phyloP scores from a whole-genome alignment of 441 rosid species.

The Gossypium gossypioides region DNA sequence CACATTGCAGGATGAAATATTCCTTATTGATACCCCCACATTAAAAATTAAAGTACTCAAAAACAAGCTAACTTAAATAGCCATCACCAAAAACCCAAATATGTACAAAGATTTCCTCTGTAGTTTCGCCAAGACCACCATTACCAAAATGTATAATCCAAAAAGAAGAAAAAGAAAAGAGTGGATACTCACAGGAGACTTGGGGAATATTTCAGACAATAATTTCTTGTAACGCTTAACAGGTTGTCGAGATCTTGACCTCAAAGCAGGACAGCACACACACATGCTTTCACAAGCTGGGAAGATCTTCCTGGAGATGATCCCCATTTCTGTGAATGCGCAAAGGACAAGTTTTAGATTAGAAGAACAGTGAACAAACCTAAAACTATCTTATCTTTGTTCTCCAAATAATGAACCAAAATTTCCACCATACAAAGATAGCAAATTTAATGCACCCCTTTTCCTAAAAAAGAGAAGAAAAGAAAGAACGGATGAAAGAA shows the following conservation, averaged over 20 bases:
- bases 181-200: slow-evolving; percentile 32
- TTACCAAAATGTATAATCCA: neutral
- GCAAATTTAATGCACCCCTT: neutral
- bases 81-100: neutral
- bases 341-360: slow-evolving; percentile 7
- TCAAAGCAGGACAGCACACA: slow-evolving; percentile 94
- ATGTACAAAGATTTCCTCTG: neutral
- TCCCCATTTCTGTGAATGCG: slow-evolving; percentile 61
- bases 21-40: neutral
- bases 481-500: neutral
- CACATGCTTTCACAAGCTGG: slow-evolving; percentile 98
- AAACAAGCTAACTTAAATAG: neutral
- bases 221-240: slow-evolving; percentile 93
- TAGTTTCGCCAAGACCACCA: neutral
- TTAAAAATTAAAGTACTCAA: neutral
- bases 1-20: neutral
- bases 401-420: slow-evolving; percentile 9
- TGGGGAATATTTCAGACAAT: slow-evolving; percentile 87
- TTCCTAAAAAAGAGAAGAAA: neutral
- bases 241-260: slow-evolving; percentile 96
- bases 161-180: neutral
- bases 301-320: slow-evolving; percentile 80
- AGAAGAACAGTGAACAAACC: neutral
- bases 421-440: slow-evolving; percentile 3
- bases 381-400: neutral